Conservation (phyloP, 2,329 filamentous ascomycete species). For the Cercospora citrullina region DNA sequence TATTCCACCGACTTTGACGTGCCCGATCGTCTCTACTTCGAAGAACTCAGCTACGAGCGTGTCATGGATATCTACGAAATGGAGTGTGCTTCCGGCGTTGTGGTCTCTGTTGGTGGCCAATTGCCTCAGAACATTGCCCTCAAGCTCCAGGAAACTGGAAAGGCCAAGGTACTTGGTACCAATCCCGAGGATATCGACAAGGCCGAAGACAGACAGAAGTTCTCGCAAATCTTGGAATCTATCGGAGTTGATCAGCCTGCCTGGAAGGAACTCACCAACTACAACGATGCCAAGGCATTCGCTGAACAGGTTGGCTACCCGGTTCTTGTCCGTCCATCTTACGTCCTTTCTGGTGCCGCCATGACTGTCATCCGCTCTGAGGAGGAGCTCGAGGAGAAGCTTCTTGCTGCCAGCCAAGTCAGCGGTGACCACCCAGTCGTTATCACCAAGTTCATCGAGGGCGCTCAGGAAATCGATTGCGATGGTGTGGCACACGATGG, state of each 20-base stretch:
- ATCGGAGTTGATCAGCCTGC: constrained; percentile 96
- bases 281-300: constrained; percentile 82
- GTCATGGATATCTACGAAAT: constrained; percentile 95
- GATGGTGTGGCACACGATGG: constrained; percentile 88
- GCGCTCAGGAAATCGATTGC: constrained; percentile 93
- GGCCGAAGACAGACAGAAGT: constrained; percentile 97
- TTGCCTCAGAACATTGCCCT: constrained; percentile 97
- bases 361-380: constrained; percentile 95
- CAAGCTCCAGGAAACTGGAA: constrained; percentile 84
- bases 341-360: constrained; percentile 94
- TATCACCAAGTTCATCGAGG: constrained; percentile 97
- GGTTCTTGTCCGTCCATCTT: constrained; percentile 89
- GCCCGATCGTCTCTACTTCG: constrained; percentile 92
- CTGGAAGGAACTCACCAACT: constrained; percentile 95
- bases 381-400: constrained; percentile 90
- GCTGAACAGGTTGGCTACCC: constrained; percentile 85
- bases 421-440: constrained; percentile 97
- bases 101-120: constrained; percentile 94
- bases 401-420: constrained; percentile 83
- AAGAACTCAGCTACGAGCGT: constrained; percentile 93
- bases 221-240: constrained; percentile 94
- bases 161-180: constrained; percentile 88
- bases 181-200: constrained; percentile 94
- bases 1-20: constrained; percentile 81
- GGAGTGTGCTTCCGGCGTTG: constrained; percentile 79